A percentile compares a stretch with the other conserved stretches of the same genome.
Conservation (phyloP, 2,329 filamentous ascomycete species). For the Colletotrichum sp. region DNA sequence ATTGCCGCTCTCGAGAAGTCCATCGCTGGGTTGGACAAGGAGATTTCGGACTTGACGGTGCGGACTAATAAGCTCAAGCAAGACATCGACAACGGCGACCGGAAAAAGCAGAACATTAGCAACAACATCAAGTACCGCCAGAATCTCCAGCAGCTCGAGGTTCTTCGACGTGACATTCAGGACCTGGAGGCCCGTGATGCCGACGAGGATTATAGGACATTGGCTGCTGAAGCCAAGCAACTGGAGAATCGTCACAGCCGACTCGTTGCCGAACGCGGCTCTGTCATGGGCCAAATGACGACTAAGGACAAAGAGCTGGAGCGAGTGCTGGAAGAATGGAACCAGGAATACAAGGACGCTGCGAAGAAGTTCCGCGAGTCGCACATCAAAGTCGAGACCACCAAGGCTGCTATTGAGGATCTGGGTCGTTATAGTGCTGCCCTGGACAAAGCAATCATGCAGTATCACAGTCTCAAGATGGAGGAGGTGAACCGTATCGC, state of each 20-base stretch:
- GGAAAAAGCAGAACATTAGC: constrained; percentile 83
- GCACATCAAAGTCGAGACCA: constrained; percentile 89
- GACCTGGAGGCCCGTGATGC: constrained; percentile 81
- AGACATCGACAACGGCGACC: constrained; percentile 78
- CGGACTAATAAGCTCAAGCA: constrained; percentile 80
- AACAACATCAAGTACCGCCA: constrained; percentile 90
- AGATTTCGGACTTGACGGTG: constrained; percentile 69
- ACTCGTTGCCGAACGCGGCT: constrained; percentile 74
- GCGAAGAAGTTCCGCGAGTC: constrained; percentile 81
- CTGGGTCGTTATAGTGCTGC: constrained; percentile 81
- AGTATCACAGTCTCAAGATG: constrained; percentile 96
- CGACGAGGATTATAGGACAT: constrained; percentile 79
- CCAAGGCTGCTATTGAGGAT: constrained; percentile 91
- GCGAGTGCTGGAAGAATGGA: constrained; percentile 78
- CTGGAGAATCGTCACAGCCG: constrained; percentile 73
- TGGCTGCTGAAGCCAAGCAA: constrained; percentile 70
- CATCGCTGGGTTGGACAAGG: constrained; percentile 68
- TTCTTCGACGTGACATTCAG: constrained; percentile 71
- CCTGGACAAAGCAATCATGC: constrained; percentile 96
- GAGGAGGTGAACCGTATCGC: constrained; percentile 96
- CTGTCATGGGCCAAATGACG: constrained; percentile 78
- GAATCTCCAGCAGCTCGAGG: constrained; percentile 71
- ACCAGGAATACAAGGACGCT: constrained; percentile 86
- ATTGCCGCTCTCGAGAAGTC: constrained; percentile 71
- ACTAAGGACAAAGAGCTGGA: constrained; percentile 83